Evolutionary conservation across 768 basidiomycete genomes (phyloP), one percentile per base, ranked within the genome.

Genomic region (Pleurotus tuoliensis): DNA sequence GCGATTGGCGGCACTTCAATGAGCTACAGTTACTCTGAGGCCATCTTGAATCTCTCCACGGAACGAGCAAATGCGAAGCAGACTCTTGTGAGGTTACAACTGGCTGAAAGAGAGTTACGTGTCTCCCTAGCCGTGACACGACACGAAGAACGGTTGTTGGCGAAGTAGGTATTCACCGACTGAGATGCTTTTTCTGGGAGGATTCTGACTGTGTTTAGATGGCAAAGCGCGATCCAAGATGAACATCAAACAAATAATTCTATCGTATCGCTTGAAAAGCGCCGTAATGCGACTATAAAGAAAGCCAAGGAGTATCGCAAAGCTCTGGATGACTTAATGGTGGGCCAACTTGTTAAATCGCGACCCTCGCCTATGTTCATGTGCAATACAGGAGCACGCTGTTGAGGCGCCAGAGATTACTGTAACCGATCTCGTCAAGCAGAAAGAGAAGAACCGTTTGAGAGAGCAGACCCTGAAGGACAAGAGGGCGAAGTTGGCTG

Each of bases 281-380:
- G 71, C 1, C 74, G 72, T 58, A 74, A 76, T n/a, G 67, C 66
- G 4, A 57, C 79, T n/a, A 56, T 73, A 1, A 70, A 71, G 37
- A 82, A 77, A 57, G 78, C 77, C 0, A 78, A 78, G 56, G 79
- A 81, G 60, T 76, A 77, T 57, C 75, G 76, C 60, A 67, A 68
- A 44, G 72, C 76, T 44, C 68, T 81, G 1, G 73, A 72, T 22
- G 41, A 56, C 8, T 50, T 75, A 7, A 58, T 65, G 56, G 78
- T 77, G 34, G 12, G 46, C 66, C 59, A 38, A 24, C 20, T 13
- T 16, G 22, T 20, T 22, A 13, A 16, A 6, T 25, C 37, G n/a
- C 30, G 9, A 50, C 12, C 2, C 7, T 9, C 3, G 48, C 12
- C 48, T 22, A 25, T n/a, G 22, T 43, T 24, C 27, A 18, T 24